Conservation (phyloP, 2,329 filamentous ascomycete species). For the Cercospora zeina region DNA sequence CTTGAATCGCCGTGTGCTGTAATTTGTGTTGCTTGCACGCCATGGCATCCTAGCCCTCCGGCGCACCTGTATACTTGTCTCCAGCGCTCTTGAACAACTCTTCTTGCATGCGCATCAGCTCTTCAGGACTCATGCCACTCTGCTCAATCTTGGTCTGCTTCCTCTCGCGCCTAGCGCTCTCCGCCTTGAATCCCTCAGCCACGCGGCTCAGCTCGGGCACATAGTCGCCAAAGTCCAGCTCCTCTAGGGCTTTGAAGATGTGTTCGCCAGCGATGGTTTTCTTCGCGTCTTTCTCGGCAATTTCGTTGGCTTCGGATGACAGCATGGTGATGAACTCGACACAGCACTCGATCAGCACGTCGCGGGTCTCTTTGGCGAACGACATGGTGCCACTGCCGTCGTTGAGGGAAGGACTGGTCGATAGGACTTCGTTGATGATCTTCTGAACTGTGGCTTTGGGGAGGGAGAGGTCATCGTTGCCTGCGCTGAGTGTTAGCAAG, state of each 20-base stretch:
- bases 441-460: constrained; percentile 70
- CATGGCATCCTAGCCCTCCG: constrained; percentile 4
- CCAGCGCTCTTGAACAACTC: constrained; percentile 85
- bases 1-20: neutral
- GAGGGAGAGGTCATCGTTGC: constrained; percentile 60
- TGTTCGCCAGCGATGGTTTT: constrained; percentile 99
- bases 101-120: constrained; percentile 83
- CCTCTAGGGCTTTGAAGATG: constrained; percentile 89
- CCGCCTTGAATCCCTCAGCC: constrained; percentile 78
- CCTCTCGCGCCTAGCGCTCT: constrained; percentile 64
- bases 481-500: constrained; percentile 38
- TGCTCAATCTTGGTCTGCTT: constrained; percentile 97
- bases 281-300: constrained; percentile 97
- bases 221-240: constrained; percentile 90
- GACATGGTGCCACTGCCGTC: constrained; percentile 57
- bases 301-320: constrained; percentile 98
- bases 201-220: constrained; percentile 83
- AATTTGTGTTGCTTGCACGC: neutral
- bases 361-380: constrained; percentile 92
- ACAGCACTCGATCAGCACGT: constrained; percentile 95
- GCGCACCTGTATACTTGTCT: constrained; percentile 61
- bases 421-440: constrained; percentile 92
- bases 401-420: constrained; percentile 59
- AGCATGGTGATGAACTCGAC: constrained; percentile 98
- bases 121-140: constrained; percentile 86